Conservation (phyloP, 1,284 basidiomycete species). For the Ceratobasidium sp. region DNA sequence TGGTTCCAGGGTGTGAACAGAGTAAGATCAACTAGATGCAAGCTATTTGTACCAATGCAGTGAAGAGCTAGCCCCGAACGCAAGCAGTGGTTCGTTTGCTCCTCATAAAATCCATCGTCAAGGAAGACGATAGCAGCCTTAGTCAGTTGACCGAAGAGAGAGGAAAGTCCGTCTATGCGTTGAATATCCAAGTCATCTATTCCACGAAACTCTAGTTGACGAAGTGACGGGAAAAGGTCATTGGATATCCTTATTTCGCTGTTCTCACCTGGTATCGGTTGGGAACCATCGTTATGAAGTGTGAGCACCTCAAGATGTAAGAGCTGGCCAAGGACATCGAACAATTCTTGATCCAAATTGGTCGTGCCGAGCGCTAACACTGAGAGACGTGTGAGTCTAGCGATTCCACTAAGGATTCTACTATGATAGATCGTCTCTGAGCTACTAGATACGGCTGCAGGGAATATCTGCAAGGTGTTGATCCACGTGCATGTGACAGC, state of each 20-base stretch:
- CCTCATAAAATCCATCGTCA: neutral
- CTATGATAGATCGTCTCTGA: no score
- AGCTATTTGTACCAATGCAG: neutral
- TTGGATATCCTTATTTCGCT: neutral
- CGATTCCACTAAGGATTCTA: neutral
- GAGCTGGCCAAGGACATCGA: constrained; percentile 1
- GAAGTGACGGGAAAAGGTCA: neutral
- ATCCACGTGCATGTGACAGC: no score
- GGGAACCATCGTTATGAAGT: neutral
- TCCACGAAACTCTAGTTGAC: neutral
- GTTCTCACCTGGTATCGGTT: no score
- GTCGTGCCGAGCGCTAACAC: neutral
- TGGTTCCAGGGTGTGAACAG: neutral
- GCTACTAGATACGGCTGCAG: no score
- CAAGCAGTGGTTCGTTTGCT: neutral
- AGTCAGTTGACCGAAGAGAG: neutral
- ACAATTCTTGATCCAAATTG: neutral
- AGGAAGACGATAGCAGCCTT: neutral
- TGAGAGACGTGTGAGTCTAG: neutral
- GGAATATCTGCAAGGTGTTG: no score
- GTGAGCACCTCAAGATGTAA: neutral
- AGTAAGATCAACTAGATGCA: neutral
- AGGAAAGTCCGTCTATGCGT: neutral
- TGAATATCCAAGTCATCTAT: neutral
- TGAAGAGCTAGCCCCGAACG: neutral